Base-by-base conservation (phyloP, 495 filamentous ascomycete species). In the Endocarpon pusillum region DNA sequence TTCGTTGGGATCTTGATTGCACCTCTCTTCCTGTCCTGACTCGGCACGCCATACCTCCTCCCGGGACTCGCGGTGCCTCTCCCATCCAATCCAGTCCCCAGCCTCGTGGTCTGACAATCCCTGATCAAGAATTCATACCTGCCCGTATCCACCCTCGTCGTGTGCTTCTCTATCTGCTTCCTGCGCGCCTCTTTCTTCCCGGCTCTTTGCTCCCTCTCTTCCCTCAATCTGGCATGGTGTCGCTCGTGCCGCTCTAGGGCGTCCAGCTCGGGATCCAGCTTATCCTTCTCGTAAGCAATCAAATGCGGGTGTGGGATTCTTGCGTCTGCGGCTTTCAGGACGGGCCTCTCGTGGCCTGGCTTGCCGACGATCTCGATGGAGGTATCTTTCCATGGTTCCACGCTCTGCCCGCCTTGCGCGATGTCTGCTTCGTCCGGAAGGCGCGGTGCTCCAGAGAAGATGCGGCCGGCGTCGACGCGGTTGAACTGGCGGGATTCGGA, bases 401-500 rank as follows among this genome's bases (percentile, higher is more conserved):
- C 18, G 10, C 38, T 37, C 30, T 56, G 48, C 19, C 49, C 44
- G 5, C n/a, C n/a, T 15, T 31, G 5, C 12, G 28, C 28, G 19
- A 31, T 5, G 14, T n/a, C 12, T 15, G 28, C 14, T 15, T 31
- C 28, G 28, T 31, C 28, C 4, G 28, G 28, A 17, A 56, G 38
- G 3, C 52, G 48, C 3, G 61, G 61, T 11, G 61, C 61, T n/a
- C 42, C 58, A 24, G 63, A 57, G 56, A 97, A 96, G 24, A 80
- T 83, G 42, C 77, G 75, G 23, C 78, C 91, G 5, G 89, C 91
- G 51, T 96, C 87, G 19, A 57, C 67, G 51, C 91, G 81, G 3
- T 80, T 94, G 54, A 94, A 96, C 22, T 75, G 60, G 15, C 82
- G 75, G 12, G 86, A 93, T 55, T 97, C 89, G 7, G 89, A 78